A percentile compares a stretch with the other conserved stretches of the same genome.
phyloP scores from a whole-genome alignment of 495 filamentous ascomycete species.

The Penicillium taxi region DNA sequence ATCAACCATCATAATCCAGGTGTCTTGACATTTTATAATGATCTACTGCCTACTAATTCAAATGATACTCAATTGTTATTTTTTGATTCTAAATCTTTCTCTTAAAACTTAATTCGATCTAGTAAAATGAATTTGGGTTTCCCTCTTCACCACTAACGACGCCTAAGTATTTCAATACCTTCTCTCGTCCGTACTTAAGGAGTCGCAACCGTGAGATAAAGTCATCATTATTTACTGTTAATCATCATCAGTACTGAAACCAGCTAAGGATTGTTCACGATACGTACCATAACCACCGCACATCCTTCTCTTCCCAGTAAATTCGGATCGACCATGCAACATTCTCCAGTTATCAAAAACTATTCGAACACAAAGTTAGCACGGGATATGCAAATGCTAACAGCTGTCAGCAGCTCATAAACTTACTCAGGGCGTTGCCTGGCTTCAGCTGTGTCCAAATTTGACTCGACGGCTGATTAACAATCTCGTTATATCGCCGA shows the following conservation, averaged over 20 bases:
- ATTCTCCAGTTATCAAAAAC: conserved; percentile 97
- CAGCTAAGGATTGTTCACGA: too few relatives aligned
- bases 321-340: conserved; percentile 73
- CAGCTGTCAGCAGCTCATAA: not conserved
- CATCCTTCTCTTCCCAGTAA: conserved; percentile 76
- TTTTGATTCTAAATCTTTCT: too few relatives aligned
- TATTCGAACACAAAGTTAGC: conserved; percentile 22
- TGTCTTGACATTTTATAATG: too few relatives aligned
- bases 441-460: conserved; percentile 73
- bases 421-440: conserved; percentile 66
- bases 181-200: conserved; percentile 52
- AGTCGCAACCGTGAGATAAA: conserved; percentile 71
- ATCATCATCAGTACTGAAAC: conserved; percentile 5
- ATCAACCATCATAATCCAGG: too few relatives aligned
- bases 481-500: conserved; percentile 52
- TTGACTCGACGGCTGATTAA: conserved; percentile 46
- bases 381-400: not conserved
- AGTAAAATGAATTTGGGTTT: conserved; percentile 8
- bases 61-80: too few relatives aligned
- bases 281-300: conserved; percentile 81
- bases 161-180: conserved; percentile 41
- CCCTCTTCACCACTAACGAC: conserved; percentile 3
- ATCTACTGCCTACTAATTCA: too few relatives aligned
- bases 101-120: not conserved
- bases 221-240: conserved; percentile 74